Base-by-base conservation (phyloP, 805 yeast genomes). In the Yarrowia hollandica region DNA sequence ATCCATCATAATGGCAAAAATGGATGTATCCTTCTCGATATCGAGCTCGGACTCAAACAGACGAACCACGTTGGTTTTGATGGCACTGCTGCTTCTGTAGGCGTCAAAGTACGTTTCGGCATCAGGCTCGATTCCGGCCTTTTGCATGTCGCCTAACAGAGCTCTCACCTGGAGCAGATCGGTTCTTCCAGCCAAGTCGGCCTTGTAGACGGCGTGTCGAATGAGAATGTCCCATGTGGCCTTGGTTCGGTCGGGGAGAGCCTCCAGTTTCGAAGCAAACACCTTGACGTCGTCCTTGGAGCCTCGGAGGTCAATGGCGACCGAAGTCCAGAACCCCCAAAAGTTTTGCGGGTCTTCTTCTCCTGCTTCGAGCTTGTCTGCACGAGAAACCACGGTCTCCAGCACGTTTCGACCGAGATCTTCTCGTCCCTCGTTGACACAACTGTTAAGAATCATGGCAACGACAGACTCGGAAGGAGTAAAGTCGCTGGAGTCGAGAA, bases 1-100 rank as follows among this genome's bases (percentile, higher is more conserved):
- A 12, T 72, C 66, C 11, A 79, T 72, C 26, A 77, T 62, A 5
- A 71, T 64, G 0, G 74, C 68, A 54, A 68, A 74, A 9, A 76
- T 69, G 14, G 71, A 69, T 0, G 76, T 73, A 61, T 77, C 75
- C 10, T 73, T 65, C 4, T 67, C 67, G 1, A 77, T 61, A 4
- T 64, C 71, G 46, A 66, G 67, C n/a, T 66, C 66, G 2, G 63
- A 52, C n/a, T 69, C 68, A 65, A 75, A 78, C 28, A 61, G 61
- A 11, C 63, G 66, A 3, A 67, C 65, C n/a, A 72, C 46, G 10
- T 50, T 64, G 8, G 57, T 14, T 14, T 26, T 34, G 41, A 52
- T 5, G 6, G 52, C 22, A 18, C 61, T 42, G 37, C 65, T 67
- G 34, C 63, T 61, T 19, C 70, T 59, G 39, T 67, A 64, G 2